Evolutionary conservation across 2,329 filamentous ascomycete species (phyloP), one percentile per base, ranked within the genome.

Genomic region (Apiospora phragmitis): DNA sequence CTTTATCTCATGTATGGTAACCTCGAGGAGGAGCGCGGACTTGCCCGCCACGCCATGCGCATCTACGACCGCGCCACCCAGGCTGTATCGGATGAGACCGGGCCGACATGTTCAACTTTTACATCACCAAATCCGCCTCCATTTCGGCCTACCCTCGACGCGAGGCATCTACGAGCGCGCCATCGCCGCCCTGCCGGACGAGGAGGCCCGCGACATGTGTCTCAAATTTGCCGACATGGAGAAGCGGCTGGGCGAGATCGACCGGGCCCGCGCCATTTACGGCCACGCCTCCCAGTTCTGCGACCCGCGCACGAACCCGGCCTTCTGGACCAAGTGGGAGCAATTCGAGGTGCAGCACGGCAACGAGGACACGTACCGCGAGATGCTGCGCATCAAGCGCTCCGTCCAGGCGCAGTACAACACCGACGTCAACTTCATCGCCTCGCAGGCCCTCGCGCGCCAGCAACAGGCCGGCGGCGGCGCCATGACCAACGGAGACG

Each of bases 221-320:
- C 90, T 99, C 79, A 98, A 98, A 79, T 99, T 99, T 79, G 96
- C 96, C 1, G 94, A 98, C 77, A 97, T 97, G 94, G 94, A 98
- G 84, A 91, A 95, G 76, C 86, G 94, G 41, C 85, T 98, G 6
- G 95, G 95, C 73, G 94, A 98, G 80, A 97, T 99, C 80, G 96
- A 99, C 81, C 91, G 97, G 71, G 95, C 96, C 51, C 88, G 96
- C 76, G 95, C 95, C 9, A 98, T 99, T 75, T 99, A 97, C 79
- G 95, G 95, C 1, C 96, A 99, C 79, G 96, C 94, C 16, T 97
- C 94, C 59, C 96, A 99, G 80, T 99, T 98, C 82, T 97, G 94
- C 83, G 97, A 99, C 81, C 96, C 96, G 11, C 88, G 97, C 69
- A 97, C 94, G 18, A 94, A 94, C 75, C 91, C 93, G 9, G 90